phyloP scores from a whole-genome alignment of 345 rosid genomes.

The Rhodamnia argentea region DNA sequence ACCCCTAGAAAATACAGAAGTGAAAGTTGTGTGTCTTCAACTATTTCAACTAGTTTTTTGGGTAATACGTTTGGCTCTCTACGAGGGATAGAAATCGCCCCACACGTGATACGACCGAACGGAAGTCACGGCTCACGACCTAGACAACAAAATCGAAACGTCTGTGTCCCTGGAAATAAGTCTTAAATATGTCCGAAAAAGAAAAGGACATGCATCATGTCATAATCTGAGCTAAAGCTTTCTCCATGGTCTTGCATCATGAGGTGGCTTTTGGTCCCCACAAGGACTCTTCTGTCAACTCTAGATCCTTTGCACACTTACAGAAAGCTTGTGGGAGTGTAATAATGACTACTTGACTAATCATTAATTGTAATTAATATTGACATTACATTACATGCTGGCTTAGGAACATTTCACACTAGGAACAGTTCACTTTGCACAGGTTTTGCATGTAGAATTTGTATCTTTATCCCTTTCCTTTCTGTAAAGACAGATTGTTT shows the following conservation, averaged over 20 bases:
- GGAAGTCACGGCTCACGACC: neutral
- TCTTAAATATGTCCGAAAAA: neutral
- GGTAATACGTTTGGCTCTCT: neutral
- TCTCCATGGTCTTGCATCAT: neutral
- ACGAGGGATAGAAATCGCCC: neutral
- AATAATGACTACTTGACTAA: neutral
- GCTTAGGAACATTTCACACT: neutral
- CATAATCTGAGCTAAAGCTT: neutral
- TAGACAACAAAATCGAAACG: neutral
- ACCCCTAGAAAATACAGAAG: neutral
- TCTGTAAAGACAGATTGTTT: neutral
- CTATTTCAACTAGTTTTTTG: neutral
- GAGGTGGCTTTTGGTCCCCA: constrained; percentile 1
- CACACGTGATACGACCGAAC: neutral
- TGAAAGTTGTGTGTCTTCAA: neutral
- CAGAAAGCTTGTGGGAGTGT: neutral
- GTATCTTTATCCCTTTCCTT: neutral
- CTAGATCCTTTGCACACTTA: neutral
- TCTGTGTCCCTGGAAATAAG: neutral
- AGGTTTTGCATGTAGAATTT: neutral
- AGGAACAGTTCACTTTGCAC: neutral
- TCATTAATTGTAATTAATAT: neutral
- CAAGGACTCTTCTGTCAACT: neutral
- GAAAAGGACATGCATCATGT: neutral
- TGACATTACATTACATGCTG: neutral